Percentiles rank a stretch among this genome's conserved stretches.
These are phyloP conservation scores for Psidium friedrichsthalianum DNA, from an alignment of 345 rosid species.

Conservation along the genomic window DNA sequence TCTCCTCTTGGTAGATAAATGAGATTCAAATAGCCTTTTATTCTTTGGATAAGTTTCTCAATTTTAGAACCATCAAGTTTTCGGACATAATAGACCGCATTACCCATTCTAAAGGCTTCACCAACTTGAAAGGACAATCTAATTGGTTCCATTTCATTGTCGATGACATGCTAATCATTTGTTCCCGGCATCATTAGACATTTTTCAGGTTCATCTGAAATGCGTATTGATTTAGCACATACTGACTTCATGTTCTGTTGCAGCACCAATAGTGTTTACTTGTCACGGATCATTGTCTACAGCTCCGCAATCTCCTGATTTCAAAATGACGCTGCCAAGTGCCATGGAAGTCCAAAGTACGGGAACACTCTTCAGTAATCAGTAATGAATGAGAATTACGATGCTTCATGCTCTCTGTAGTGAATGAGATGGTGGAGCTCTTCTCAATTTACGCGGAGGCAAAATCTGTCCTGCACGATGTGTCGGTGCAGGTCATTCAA, in stretches of 20 bases:
- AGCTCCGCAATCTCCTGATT: neutral
- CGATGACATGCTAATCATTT: neutral
- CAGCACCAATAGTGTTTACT: neutral
- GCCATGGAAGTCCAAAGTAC: neutral
- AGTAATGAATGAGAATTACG: neutral
- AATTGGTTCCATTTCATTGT: neutral
- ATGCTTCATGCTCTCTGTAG: constrained; percentile 41
- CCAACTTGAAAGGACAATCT: neutral
- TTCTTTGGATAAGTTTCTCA: neutral
- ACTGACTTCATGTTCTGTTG: neutral
- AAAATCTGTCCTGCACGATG: too few species aligned
- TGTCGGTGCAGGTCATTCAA: constrained; percentile 51
- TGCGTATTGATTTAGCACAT: neutral
- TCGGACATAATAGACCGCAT: neutral
- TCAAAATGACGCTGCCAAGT: neutral
- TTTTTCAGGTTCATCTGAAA: neutral
- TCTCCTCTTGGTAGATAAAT: neutral
- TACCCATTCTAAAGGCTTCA: neutral
- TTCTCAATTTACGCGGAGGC: too few species aligned
- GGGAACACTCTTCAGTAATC: neutral
- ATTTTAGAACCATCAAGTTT: neutral
- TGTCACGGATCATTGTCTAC: neutral
- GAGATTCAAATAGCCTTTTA: neutral
- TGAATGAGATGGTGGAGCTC: neutral
- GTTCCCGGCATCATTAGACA: neutral